A percentile compares a stretch with the other conserved stretches of the same genome.
These are phyloP conservation scores for Thelephora aurantiotincta DNA, from an alignment of 768 basidiomycete genomes.

Conservation along the genomic window DNA sequence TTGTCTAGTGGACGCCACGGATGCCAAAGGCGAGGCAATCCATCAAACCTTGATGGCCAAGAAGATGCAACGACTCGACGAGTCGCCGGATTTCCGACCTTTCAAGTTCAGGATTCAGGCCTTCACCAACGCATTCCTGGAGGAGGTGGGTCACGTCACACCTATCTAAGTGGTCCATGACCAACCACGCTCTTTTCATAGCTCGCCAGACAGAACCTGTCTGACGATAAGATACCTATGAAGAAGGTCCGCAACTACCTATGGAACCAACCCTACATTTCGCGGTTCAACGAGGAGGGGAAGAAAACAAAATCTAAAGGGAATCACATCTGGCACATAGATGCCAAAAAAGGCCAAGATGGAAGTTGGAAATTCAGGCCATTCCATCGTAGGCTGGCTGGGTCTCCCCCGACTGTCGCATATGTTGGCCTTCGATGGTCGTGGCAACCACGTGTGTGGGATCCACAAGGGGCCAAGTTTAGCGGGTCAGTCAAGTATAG, in stretches of 20 bases:
- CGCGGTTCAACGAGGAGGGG: conserved; percentile 96
- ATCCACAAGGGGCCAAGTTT: conserved; percentile 80
- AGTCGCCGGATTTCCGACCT: conserved; percentile 91
- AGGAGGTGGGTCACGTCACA: conserved; percentile 43
- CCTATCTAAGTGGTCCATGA: background rate
- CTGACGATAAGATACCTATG: conserved; percentile 91
- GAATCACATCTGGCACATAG: conserved; percentile 98
- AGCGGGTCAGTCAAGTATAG: conserved; percentile 68
- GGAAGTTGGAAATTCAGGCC: conserved; percentile 80
- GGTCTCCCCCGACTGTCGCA: conserved; percentile 67
- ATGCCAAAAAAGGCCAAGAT: conserved; percentile 72
- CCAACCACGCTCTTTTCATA: conserved; percentile 15
- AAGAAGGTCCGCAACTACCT: conserved; percentile 96
- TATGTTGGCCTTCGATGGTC: conserved; percentile 72
- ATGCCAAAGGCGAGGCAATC: conserved; percentile 90
- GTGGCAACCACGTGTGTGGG: conserved; percentile 93
- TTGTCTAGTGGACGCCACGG: conserved; percentile 72
- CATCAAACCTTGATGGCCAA: conserved; percentile 99
- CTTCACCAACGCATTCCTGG: conserved; percentile 91
- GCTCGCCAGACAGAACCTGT: conserved; percentile 76
- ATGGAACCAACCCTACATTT: conserved; percentile 88
- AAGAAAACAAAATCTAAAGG: conserved; percentile 99
- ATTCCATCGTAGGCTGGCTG: conserved; percentile 80
- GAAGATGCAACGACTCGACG: conserved; percentile 95
- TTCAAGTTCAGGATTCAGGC: conserved; percentile 99